Evolutionary conservation across 2,329 filamentous ascomycete genomes (phyloP), one percentile per base, ranked within the genome.

Genomic region (Pestalotiopsis sp.): DNA sequence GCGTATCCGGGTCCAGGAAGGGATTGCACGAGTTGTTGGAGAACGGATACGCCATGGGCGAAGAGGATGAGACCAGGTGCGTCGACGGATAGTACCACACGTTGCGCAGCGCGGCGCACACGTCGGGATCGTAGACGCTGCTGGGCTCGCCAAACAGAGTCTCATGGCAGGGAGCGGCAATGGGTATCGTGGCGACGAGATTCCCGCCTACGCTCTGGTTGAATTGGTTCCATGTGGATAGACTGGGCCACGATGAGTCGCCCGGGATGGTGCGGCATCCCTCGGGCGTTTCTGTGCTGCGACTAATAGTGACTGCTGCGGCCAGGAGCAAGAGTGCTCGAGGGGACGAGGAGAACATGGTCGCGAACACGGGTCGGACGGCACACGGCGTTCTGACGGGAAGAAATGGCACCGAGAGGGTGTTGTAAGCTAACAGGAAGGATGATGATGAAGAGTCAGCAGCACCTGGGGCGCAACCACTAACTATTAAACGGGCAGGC

Each of bases 211-310:
- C 36, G 5, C 25, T 41, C 12, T 64, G n/a, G 38, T 64, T 64
- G 31, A 64, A 36, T 25, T 45, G 31, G 17, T 11, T 14, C 61
- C 61, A 64, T 41, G 9, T 4, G 13, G 14, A 20, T 17, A 71
- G 25, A 0, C 78, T 76, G 0, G 89, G 89, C 87, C 88, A 91
- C 73, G 81, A 83, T 1, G 70, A n/a, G 68, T 90, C 85, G 17
- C 82, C 83, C 0, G 88, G 87, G 52, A 85, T 80, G 75, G 81
- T 84, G 13, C 80, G 80, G 73, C 84, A 87, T 45, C 27, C 61
- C 23, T 27, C 65, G 2, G 56, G 56, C 3, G 20, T 62, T 3
- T 61, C 49, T 9, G 60, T 49, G 23, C 61, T 58, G 17, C 38
- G 11, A 3, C 64, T 62, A 11, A 25, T 61, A 52, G 57, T 70